These are phyloP conservation scores for Ramaria sp. DNA, from an alignment of 768 basidiomycete species.

Conservation along the genomic window DNA sequence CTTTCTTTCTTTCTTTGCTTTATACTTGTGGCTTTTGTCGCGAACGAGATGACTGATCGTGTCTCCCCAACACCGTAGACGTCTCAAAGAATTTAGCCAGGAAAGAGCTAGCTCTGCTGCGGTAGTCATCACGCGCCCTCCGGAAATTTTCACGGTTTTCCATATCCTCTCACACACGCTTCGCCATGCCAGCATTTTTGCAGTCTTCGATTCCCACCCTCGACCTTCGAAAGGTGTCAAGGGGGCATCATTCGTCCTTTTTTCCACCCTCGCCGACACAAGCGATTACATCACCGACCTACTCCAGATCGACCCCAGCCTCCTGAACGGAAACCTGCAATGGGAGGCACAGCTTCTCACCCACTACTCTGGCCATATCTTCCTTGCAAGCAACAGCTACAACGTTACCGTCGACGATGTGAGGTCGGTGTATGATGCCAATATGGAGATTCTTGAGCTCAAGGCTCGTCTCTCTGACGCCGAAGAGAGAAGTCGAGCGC, in stretches of 20 bases:
- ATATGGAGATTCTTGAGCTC: conserved; percentile 33
- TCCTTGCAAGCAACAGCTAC: conserved; percentile 25
- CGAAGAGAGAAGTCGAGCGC: background rate
- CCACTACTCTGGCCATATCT: conserved; percentile 49
- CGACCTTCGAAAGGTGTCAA: conserved; percentile 39
- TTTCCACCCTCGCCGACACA: conserved; percentile 30
- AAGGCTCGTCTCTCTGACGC: conserved; percentile 28
- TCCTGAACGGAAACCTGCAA: conserved; percentile 32
- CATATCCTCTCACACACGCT: conserved; percentile 23
- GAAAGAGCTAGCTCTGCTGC: conserved; percentile 21
- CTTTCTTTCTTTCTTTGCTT: conserved; percentile 1
- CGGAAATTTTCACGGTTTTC: conserved; percentile 53
- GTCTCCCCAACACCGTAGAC: background rate
- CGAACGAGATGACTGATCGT: no score
- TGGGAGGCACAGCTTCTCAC: conserved; percentile 59
- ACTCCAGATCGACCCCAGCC: conserved; percentile 33
- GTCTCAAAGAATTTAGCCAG: background rate
- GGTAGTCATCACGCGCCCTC: conserved; percentile 55
- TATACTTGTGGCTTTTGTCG: no score
- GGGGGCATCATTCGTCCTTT: conserved; percentile 51
- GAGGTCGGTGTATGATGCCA: conserved; percentile 36
- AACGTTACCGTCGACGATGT: conserved; percentile 17
- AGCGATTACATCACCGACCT: conserved; percentile 21
- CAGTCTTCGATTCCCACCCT: conserved; percentile 61
- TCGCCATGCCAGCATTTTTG: conserved; percentile 27